phyloP scores from a whole-genome alignment of 208 protist species.

The Entamoeba moshkovskii region DNA sequence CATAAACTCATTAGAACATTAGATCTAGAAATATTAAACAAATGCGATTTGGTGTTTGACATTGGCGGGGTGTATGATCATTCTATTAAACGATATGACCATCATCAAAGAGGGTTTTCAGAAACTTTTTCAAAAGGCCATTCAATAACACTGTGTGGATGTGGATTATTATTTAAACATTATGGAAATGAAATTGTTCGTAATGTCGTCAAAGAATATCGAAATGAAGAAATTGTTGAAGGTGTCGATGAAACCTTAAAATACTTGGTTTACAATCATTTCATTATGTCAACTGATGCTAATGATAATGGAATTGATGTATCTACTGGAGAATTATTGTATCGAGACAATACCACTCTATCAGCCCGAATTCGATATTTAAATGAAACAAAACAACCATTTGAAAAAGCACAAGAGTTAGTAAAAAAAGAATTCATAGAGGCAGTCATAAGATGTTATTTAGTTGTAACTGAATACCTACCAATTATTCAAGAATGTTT shows the following conservation, averaged over 20 bases:
- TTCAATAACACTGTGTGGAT: constrained; percentile 65
- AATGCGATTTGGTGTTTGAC: constrained; percentile 68
- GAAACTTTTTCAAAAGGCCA: constrained; percentile 60
- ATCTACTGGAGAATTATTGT: constrained; percentile 47
- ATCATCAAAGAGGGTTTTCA: constrained; percentile 74
- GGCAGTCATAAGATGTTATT: constrained; percentile 53
- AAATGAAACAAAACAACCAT: constrained; percentile 58
- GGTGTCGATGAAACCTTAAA: constrained; percentile 54
- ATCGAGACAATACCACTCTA: constrained; percentile 55
- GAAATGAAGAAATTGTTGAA: constrained; percentile 26
- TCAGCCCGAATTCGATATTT: constrained; percentile 56
- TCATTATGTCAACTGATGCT: constrained; percentile 72
- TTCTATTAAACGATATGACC: constrained; percentile 54
- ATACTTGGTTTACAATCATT: constrained; percentile 58
- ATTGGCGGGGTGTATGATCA: constrained; percentile 75
- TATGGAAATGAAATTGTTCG: constrained; percentile 70
- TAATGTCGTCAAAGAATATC: constrained; percentile 35
- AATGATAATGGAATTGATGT: constrained; percentile 74
- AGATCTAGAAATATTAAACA: constrained; percentile 52
- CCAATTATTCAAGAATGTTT: constrained; percentile 59
- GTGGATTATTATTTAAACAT: constrained; percentile 76
- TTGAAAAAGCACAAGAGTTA: constrained; percentile 64
- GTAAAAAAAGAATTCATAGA: constrained; percentile 62
- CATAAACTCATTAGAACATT: constrained; percentile 59
- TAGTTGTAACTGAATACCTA: constrained; percentile 67